These are phyloP conservation scores for Lycium ferocissimum DNA, from an alignment of 257 asterid genomes.

Conservation along the genomic window DNA sequence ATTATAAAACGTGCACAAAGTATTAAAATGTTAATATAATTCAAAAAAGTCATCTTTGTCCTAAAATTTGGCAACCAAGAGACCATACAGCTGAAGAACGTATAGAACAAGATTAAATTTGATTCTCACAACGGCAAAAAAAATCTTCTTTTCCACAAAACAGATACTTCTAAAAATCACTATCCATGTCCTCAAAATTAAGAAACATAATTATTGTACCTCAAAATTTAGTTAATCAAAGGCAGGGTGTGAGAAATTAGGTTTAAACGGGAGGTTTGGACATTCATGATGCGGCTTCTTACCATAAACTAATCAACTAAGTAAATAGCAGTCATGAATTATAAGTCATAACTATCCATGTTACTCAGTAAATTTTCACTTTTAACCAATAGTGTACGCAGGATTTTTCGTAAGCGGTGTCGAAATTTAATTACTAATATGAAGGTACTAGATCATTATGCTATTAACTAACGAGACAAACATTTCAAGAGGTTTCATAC, in stretches of 20 bases:
- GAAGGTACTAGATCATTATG: no score
- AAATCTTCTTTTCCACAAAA: slow-evolving; percentile 14
- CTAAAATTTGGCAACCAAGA: neutral
- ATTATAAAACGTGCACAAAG: neutral
- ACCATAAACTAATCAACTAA: slow-evolving; percentile 14
- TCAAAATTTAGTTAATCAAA: neutral
- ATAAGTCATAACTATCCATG: neutral
- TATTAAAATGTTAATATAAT: neutral
- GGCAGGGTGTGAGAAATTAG: neutral
- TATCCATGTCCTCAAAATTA: slow-evolving; percentile 14
- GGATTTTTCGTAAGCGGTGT: no score
- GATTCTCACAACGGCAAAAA: slow-evolving; percentile 13
- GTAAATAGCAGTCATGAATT: neutral
- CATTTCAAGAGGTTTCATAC: no score
- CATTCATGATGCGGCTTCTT: slow-evolving; percentile 18
- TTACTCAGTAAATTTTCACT: slow-evolving; percentile 15
- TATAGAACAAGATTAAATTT: neutral
- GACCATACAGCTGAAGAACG: neutral
- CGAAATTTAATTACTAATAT: no score
- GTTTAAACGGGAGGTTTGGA: neutral
- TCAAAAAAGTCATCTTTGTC: neutral
- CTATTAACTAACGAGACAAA: no score
- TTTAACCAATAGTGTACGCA: neutral
- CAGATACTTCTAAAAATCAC: neutral
- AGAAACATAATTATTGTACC: neutral